Evolutionary conservation across 495 filamentous ascomycete species (phyloP).

Genomic region (Penicillium pulvis): DNA sequence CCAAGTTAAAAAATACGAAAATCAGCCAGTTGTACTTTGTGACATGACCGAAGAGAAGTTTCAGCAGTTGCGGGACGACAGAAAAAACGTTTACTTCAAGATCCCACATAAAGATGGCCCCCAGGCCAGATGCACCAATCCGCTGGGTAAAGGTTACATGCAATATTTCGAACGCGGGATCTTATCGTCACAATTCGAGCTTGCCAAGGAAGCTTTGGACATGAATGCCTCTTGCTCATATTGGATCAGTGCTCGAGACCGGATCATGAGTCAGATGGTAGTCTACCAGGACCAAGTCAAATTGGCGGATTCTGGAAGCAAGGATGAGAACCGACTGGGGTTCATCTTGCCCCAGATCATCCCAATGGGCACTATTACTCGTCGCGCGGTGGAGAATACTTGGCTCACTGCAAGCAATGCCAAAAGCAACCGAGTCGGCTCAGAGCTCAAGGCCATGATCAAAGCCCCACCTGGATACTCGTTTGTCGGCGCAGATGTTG

Average conservation of each 20-base stretch:
- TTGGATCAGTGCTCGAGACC: slow-evolving; percentile 93
- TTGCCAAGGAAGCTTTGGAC: slow-evolving; percentile 91
- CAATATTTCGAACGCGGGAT: slow-evolving; percentile 88
- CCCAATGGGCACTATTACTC: slow-evolving; percentile 98
- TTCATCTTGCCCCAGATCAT: slow-evolving; percentile 98
- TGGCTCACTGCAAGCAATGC: slow-evolving; percentile 99
- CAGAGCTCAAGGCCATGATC: slow-evolving; percentile 96
- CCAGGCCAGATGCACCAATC: slow-evolving; percentile 75
- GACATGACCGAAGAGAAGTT: slow-evolving; percentile 77
- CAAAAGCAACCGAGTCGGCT: slow-evolving; percentile 91
- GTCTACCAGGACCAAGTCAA: slow-evolving; percentile 72
- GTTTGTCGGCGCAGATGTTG: slow-evolving; percentile 97
- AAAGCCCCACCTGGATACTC: slow-evolving; percentile 86
- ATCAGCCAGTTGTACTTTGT: slow-evolving; percentile 70
- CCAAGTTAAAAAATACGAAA: slow-evolving; percentile 64
- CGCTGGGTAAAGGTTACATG: slow-evolving; percentile 88
- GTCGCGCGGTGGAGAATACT: slow-evolving; percentile 94
- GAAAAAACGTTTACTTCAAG: slow-evolving; percentile 76
- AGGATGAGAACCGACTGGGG: slow-evolving; percentile 52
- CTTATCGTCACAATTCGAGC: slow-evolving; percentile 79
- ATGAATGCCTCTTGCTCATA: slow-evolving; percentile 99
- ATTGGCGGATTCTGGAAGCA: slow-evolving; percentile 13
- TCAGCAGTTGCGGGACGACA: slow-evolving; percentile 64
- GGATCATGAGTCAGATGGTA: slow-evolving; percentile 91
- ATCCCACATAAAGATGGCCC: slow-evolving; percentile 96